Base-by-base conservation (phyloP, 2,329 filamentous ascomycete species). In the Fusarium sacchari region DNA sequence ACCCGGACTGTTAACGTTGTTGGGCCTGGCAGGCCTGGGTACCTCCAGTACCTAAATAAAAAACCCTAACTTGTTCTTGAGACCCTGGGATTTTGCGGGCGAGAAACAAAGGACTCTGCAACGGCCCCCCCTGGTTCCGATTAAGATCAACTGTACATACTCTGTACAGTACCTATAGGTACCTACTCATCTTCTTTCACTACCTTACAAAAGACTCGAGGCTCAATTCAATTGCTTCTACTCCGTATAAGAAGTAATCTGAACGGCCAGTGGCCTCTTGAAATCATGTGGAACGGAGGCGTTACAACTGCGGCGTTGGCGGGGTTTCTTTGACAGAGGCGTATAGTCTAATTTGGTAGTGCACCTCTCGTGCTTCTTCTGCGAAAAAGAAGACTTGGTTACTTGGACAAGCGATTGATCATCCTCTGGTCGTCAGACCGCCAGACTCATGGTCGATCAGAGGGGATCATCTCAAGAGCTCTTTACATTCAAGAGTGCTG, bases 251-350 rank as follows among this genome's bases (percentile, higher is more conserved):
- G 18, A 26, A 65, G 42, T 18, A 50, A 56, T 44, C 40, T 57
- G 49, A 58, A 42, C 40, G 46, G 56, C 60, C 49, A 64, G 49
- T 74, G 56, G 43, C 59, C 42, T 67, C 46, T 68, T 52, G 40
- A 64, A 64, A 52, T 44, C 49, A 42, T 62, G 67, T 71, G 67
- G 71, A 71, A 73, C 70, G 61, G 46, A 67, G 61, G 61, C 61
- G 71, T 72, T 60, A 30, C 68, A 64, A 68, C 36, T 55, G 56
- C 67, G 65, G 65, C 59, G 59, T 69, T 69, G 65, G 65, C 50
- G 59, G 65, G 46, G 59, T 49, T 53, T 53, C 39, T 52, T 69
- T 58, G 57, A 58, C 34, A 57, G 52, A 42, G 18, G 44, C 50
- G 39, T 40, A 50, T 42, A 64, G 36, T 68, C 44, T 52, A n/a